Evolutionary conservation across 202 grass and related monocot genomes (phyloP), one percentile per base, ranked within the genome.

Genomic region (Carex sylvatica): DNA sequence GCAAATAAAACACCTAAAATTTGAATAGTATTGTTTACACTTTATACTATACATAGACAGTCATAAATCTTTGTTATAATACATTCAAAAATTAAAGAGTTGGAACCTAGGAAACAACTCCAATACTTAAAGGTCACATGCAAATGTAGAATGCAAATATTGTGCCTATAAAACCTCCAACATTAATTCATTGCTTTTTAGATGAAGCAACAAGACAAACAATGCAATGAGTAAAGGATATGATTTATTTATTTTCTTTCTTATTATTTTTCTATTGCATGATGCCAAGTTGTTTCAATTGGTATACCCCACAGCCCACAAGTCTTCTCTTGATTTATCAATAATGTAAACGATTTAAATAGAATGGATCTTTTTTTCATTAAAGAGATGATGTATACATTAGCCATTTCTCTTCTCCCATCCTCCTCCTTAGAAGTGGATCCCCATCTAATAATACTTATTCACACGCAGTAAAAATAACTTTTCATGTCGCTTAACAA

Each of bases 31-130:
- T 40, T 58, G 13, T 28, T 68, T 30, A 49, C 28, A 51, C 23
- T 52, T 74, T 28, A 74, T 30, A 16, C 10, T 74, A 74, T 52
- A 36, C 63, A 65, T 1, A 19, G 12, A 18, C 64, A 82, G 9
- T 69, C 23, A 76, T 58, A 76, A 58, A 76, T 58, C 51, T 58
- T 76, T 58, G 26, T 19, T 35, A 35, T 18, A 28, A 56, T 51
- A 31, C 26, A 35, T 15, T 56, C 6, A 70, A 82, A 89, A 49
- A 49, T 49, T 49, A 49, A 52, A 20, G 23, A 88, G 87, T 85
- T 89, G 83, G 85, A 91, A 91, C 91, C 87, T 89, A 91, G 70
- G 82, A 84, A 77, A 77, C 82, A 84, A 75, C 70, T 84, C 54
- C 82, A 77, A 84, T 30, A 61, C 71, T 84, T 74, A 65, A 70